A percentile compares a stretch with the other conserved stretches of the same genome.
Evolutionary conservation across 2,329 filamentous ascomycete species (phyloP).

Genomic region (Colletotrichum theobromicola): DNA sequence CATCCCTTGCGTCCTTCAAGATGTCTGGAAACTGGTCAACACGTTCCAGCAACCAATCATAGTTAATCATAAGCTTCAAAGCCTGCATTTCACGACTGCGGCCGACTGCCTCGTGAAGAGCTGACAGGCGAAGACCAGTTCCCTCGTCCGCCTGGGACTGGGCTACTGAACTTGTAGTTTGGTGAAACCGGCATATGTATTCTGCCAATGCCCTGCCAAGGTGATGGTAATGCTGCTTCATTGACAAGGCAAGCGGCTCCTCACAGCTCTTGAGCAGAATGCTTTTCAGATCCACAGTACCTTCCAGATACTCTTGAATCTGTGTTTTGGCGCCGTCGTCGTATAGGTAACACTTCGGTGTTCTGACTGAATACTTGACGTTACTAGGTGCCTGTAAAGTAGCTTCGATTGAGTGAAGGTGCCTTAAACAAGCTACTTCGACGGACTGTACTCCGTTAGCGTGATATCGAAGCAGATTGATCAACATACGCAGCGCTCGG

Average conservation of each 20-base stretch:
- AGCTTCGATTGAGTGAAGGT: background rate
- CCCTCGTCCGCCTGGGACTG: background rate
- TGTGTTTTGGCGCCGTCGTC: background rate
- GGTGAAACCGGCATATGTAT: background rate
- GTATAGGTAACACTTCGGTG: background rate
- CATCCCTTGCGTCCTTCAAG: background rate
- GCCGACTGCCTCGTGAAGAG: background rate
- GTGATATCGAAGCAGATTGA: rapidly evolving
- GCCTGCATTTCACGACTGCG: background rate
- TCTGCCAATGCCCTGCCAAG: background rate
- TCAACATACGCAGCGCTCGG: background rate
- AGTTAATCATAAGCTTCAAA: background rate
- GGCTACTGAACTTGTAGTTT: background rate
- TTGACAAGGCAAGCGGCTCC: background rate
- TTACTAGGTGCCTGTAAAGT: too few relatives aligned
- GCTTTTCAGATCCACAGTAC: background rate
- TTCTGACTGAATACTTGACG: rapidly evolving
- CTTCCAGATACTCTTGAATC: background rate
- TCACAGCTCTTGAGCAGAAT: background rate
- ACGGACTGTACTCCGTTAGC: background rate
- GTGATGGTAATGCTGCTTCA: background rate
- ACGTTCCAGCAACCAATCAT: background rate
- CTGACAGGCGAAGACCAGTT: background rate
- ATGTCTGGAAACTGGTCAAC: background rate
- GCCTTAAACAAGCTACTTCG: background rate